phyloP scores from a whole-genome alignment of 805 yeast genomes.

The Yarrowia phangngaensis region DNA sequence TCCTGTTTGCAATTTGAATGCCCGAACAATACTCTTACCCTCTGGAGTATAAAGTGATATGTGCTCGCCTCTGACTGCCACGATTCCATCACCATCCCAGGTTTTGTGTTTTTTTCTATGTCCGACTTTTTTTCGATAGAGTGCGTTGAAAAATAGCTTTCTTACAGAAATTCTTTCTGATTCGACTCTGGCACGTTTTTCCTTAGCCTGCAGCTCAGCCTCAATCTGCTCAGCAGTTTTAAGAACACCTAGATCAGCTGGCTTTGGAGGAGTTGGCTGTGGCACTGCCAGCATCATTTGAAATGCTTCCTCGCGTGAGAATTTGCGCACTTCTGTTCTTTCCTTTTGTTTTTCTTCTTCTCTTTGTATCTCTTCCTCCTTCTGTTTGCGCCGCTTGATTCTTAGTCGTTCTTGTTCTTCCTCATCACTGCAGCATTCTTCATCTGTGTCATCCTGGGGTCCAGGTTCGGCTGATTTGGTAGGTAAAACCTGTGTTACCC shows the following conservation, averaged over 20 bases:
- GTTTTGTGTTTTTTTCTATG: constrained; percentile 69
- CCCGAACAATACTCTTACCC: constrained; percentile 8
- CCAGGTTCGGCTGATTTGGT: not conserved
- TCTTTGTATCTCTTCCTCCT: constrained; percentile 2
- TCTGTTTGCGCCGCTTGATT: constrained; percentile 1
- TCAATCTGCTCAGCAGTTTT: constrained; percentile 17
- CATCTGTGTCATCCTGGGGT: constrained; percentile 1
- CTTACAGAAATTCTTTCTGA: constrained; percentile 7
- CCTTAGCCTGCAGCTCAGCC: not conserved
- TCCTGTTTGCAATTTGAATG: not conserved
- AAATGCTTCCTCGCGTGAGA: constrained; percentile 1
- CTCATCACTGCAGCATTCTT: constrained; percentile 8
- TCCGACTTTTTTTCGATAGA: constrained; percentile 66
- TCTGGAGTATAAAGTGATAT: constrained; percentile 28
- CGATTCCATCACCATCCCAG: constrained; percentile 90
- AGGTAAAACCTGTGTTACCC: constrained; percentile 8
- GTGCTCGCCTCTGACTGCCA: constrained; percentile 38
- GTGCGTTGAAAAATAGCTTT: constrained; percentile 37
- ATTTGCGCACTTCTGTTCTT: constrained; percentile 1
- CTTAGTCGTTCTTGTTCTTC: constrained; percentile 17
- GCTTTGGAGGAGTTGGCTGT: not conserved
- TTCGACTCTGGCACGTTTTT: not conserved
- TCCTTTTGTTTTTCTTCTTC: not conserved
- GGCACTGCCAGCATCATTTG: constrained; percentile 4
- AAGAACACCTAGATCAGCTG: constrained; percentile 1